phyloP scores from a whole-genome alignment of 2,329 filamentous ascomycete species.

The Celoporthe dispersa region DNA sequence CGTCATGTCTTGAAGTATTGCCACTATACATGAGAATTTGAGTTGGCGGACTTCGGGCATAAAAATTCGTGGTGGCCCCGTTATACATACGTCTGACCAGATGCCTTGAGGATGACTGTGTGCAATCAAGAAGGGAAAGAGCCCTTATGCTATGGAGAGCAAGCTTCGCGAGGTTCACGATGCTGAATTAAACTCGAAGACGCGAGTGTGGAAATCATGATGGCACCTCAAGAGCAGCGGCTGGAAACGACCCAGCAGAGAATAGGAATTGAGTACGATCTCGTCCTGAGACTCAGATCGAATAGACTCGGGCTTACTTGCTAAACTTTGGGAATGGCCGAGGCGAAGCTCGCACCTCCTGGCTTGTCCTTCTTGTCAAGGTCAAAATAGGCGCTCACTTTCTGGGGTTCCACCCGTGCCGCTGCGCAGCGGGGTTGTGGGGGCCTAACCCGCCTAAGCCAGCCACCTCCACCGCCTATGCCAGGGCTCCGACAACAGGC shows the following conservation, averaged over 20 bases:
- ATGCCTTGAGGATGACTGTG: not conserved
- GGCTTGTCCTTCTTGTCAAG: not conserved
- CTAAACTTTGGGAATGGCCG: not conserved
- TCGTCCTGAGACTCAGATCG: not conserved
- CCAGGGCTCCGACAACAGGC: constrained; percentile 14
- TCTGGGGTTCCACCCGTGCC: not conserved
- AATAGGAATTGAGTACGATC: not conserved
- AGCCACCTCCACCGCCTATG: not conserved
- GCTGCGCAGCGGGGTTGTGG: not conserved
- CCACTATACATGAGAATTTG: not conserved
- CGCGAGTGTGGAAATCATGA: not conserved
- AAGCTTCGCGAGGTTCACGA: not conserved
- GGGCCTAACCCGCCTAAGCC: not conserved
- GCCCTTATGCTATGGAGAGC: not conserved
- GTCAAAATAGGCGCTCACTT: not conserved
- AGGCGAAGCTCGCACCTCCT: not conserved
- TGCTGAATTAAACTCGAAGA: not conserved
- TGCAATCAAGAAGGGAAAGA: not conserved
- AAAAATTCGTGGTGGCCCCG: not conserved
- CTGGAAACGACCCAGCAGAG: not conserved
- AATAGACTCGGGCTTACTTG: not conserved
- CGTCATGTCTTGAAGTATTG: not conserved
- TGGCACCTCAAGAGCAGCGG: not conserved
- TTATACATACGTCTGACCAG: not conserved
- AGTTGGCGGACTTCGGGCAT: not conserved